Base-by-base conservation (phyloP, 2,329 filamentous ascomycete genomes). In the Escovopsis sp. region DNA sequence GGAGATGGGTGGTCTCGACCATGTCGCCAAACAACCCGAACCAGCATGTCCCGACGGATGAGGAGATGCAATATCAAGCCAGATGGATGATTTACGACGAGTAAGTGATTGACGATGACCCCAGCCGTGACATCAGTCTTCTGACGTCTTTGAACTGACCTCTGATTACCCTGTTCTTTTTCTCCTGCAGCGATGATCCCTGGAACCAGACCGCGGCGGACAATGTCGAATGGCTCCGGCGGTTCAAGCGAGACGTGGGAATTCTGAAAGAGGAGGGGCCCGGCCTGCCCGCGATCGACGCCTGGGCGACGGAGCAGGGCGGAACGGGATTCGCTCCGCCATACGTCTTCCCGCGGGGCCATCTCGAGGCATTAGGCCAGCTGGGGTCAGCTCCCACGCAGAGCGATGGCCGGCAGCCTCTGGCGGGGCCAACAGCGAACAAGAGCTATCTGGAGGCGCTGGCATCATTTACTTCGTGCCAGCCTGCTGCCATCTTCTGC, bases 31-130 rank as follows among this genome's bases (percentile, higher is more conserved):
- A 78, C 49, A 79, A 79, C 47, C 75, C 73, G 2, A 76, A 69
- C 52, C 62, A 64, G 35, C 75, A 79, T 45, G 59, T 72, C n/a
- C 76, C 69, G 0, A 70, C 66, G 0, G 75, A 80, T 48, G 66
- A 71, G n/a, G 75, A 80, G 51, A 58, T 80, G n/a, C 71, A 77
- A 52, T 70, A 77, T 47, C 76, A 80, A 52, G 73, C 75, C 3
- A 67, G 75, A 15, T 79, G 73, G 72, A 68, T 79, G 33, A 58
- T 78, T 1, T 80, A 76, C 45, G 73, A 79, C 43, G 73, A 77
- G 67, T 77, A 58, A 59, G 72, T 64, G 28, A 6, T 7, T 11
- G 1, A 11, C 6, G 19, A n/a, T 19, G 18, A 36, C 5, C 9
- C 36, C 38, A 33, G 42, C 37, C 10, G 4, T 7, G 11, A 23